Evolutionary conservation across 2,329 filamentous ascomycete genomes (phyloP).

Genomic region (Colletotrichum gigasporum): DNA sequence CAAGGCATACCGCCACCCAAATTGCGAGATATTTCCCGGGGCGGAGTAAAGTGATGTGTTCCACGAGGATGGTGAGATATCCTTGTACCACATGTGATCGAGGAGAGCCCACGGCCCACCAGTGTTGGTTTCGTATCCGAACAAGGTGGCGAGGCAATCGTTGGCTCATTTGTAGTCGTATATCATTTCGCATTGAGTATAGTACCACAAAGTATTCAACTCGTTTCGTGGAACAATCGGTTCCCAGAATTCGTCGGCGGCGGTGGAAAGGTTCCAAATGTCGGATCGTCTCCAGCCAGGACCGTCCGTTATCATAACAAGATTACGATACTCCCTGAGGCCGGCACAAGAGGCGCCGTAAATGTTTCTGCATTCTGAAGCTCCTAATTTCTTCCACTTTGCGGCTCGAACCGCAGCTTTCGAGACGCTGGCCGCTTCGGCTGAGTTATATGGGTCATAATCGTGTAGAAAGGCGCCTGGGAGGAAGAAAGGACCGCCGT

Average conservation of each 20-base stretch:
- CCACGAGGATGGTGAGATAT: neutral
- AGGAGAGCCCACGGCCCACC: neutral
- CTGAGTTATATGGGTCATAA: neutral
- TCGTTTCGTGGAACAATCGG: neutral
- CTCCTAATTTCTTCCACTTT: neutral
- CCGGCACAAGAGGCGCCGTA: neutral
- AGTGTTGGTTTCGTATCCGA: no score
- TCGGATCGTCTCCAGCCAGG: constrained; percentile 5
- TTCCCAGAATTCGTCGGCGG: neutral
- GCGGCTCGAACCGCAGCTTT: neutral
- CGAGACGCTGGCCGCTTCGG: neutral
- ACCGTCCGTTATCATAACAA: constrained; percentile 10
- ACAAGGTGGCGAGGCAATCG: no score
- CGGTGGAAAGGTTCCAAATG: neutral
- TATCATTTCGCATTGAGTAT: neutral
- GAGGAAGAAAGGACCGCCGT: neutral
- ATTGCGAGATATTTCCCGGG: neutral
- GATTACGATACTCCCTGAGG: neutral
- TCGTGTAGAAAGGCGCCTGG: neutral
- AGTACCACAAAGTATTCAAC: constrained; percentile 15
- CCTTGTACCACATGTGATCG: neutral
- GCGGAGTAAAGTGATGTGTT: neutral
- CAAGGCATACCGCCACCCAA: neutral
- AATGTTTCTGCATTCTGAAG: neutral
- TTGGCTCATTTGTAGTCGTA: no score